phyloP scores from a whole-genome alignment of 345 rosid species.

The Populus davidiana region DNA sequence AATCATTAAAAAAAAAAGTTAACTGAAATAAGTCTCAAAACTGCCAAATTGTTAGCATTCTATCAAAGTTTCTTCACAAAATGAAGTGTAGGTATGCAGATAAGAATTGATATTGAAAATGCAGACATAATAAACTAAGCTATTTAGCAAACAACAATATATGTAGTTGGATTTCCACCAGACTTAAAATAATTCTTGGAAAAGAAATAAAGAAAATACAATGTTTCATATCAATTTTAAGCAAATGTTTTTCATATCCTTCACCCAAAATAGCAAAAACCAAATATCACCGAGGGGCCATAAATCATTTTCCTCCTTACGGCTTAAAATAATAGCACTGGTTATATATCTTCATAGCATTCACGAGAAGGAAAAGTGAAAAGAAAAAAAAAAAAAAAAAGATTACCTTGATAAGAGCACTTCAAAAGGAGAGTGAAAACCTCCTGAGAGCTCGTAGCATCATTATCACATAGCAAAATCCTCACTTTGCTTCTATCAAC shows the following conservation, averaged over 20 bases:
- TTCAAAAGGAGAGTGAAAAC: conserved; percentile 70
- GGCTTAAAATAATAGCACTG: too few relatives aligned
- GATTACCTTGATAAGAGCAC: conserved; percentile 90
- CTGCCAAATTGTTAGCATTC: neutral
- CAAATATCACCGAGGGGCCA: too few relatives aligned
- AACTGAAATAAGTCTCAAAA: neutral
- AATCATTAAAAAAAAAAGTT: neutral
- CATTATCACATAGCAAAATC: conserved; percentile 91
- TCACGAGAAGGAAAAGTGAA: neutral
- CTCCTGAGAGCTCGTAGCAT: conserved; percentile 66
- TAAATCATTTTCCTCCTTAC: too few relatives aligned
- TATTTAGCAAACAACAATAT: neutral
- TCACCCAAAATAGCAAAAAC: too few relatives aligned
- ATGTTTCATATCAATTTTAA: too few relatives aligned
- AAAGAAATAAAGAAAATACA: too few relatives aligned
- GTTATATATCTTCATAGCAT: too few relatives aligned
- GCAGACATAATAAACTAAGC: neutral
- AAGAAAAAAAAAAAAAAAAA: neutral
- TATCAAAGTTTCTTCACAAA: neutral
- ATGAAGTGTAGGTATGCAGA: too few relatives aligned
- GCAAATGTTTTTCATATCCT: too few relatives aligned
- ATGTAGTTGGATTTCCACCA: neutral
- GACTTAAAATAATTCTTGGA: too few relatives aligned
- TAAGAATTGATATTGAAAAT: neutral
- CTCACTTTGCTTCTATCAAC: conserved; percentile 96